These are phyloP conservation scores for Fragilariopsis cylindrus DNA, from an alignment of 108 stramenopile genomes.

Conservation along the genomic window DNA sequence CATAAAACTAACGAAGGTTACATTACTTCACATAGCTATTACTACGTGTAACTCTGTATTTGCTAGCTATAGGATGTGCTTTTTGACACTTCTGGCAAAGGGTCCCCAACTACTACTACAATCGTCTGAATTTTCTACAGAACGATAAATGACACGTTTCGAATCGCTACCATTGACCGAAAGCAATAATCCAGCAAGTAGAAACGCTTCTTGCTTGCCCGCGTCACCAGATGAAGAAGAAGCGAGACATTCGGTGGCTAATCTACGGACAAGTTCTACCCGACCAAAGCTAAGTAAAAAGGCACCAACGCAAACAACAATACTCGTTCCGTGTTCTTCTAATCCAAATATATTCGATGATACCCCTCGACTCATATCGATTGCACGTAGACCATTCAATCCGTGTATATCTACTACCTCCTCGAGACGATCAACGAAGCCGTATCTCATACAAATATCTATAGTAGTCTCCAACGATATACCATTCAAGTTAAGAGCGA, in stretches of 20 bases:
- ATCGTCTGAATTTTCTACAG: constrained; percentile 38
- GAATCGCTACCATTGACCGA: constrained; percentile 42
- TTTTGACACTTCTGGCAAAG: constrained; percentile 38
- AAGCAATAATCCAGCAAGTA: constrained; percentile 48
- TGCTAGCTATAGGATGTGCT: constrained; percentile 18
- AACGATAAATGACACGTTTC: constrained; percentile 36
- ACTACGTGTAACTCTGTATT: too few species aligned
- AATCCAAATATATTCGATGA: constrained; percentile 38
- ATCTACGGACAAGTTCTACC: constrained; percentile 50
- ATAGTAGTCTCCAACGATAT: constrained; percentile 71
- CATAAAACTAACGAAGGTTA: too few species aligned
- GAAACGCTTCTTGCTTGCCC: constrained; percentile 50
- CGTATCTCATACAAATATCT: constrained; percentile 71
- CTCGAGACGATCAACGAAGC: constrained; percentile 61
- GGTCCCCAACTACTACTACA: constrained; percentile 36
- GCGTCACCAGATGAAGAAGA: constrained; percentile 22
- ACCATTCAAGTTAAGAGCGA: constrained; percentile 60
- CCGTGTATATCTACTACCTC: constrained; percentile 57
- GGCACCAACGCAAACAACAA: constrained; percentile 61
- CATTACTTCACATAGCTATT: too few species aligned
- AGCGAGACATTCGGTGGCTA: constrained; percentile 49
- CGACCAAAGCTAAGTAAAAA: constrained; percentile 68
- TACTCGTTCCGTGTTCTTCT: constrained; percentile 23
- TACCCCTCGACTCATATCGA: constrained; percentile 63
- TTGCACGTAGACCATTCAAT: constrained; percentile 46